Conservation (phyloP, 2,329 filamentous ascomycete species). For the Daldinia eschscholtzii region DNA sequence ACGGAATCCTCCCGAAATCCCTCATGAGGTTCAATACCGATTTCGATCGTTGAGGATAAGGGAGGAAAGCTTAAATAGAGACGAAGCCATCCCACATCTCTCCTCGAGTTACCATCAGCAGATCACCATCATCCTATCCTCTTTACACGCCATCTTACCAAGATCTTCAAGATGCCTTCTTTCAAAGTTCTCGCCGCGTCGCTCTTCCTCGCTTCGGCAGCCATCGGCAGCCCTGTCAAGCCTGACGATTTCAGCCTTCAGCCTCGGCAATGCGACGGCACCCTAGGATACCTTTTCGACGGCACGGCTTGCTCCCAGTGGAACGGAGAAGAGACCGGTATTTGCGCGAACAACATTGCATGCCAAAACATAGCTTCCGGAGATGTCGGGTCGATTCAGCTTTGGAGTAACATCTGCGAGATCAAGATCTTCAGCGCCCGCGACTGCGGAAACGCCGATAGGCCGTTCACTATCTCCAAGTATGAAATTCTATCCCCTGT, state of each 20-base stretch:
- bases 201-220: neutral
- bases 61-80: neutral
- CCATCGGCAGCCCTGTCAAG: neutral
- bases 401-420: neutral
- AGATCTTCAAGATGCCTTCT: neutral
- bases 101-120: neutral
- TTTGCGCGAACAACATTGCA: neutral
- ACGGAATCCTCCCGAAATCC: neutral
- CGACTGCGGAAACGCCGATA: neutral
- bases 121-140: neutral
- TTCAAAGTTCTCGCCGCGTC: neutral
- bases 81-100: neutral
- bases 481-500: neutral
- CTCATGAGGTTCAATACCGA: neutral
- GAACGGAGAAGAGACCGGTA: neutral
- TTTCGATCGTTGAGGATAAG: neutral
- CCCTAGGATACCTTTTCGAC: neutral
- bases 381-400: neutral
- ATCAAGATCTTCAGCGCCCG: slow-evolving; percentile 1
- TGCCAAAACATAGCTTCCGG: neutral
- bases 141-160: neutral
- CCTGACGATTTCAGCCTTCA: neutral
- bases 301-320: neutral
- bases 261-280: neutral
- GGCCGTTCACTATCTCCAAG: neutral